Conservation (phyloP, 192 early-diverging fungal species). For the Powellomyces hirtus region DNA sequence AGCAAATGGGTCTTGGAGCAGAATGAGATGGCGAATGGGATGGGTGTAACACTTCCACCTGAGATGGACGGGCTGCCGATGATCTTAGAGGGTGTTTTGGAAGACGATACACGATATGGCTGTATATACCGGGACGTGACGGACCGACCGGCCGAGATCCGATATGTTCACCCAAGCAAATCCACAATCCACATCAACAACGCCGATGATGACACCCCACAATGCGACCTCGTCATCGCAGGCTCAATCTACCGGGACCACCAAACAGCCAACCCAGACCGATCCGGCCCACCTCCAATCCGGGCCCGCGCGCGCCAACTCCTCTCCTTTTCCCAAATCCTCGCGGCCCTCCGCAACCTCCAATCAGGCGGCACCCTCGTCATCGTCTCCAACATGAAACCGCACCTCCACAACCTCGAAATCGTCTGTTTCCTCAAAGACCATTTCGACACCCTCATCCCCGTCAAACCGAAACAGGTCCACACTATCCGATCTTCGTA, state of each 20-base stretch:
- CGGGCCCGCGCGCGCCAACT: constrained; percentile 18
- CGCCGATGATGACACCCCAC: background rate
- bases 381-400: constrained; percentile 29
- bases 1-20: constrained; percentile 20
- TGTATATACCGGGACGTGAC: constrained; percentile 22
- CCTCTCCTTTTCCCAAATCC: constrained; percentile 18
- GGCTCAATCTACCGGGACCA: constrained; percentile 26
- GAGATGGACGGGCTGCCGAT: constrained; percentile 27
- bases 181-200: background rate
- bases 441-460: constrained; percentile 4
- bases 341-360: constrained; percentile 16
- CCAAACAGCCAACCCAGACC: constrained; percentile 9
- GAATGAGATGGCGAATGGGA: constrained; percentile 7
- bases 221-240: constrained; percentile 27
- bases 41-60: constrained; percentile 26
- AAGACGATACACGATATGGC: constrained; percentile 5
- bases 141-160: constrained; percentile 12
- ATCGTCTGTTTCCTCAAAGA: constrained; percentile 15
- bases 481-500: constrained; percentile 26
- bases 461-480: constrained; percentile 21
- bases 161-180: background rate
- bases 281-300: constrained; percentile 17
- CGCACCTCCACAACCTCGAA: constrained; percentile 26
- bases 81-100: constrained; percentile 22
- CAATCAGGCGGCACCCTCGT: constrained; percentile 13